phyloP scores from a whole-genome alignment of 495 filamentous ascomycete species.

The Penicillium canescens region DNA sequence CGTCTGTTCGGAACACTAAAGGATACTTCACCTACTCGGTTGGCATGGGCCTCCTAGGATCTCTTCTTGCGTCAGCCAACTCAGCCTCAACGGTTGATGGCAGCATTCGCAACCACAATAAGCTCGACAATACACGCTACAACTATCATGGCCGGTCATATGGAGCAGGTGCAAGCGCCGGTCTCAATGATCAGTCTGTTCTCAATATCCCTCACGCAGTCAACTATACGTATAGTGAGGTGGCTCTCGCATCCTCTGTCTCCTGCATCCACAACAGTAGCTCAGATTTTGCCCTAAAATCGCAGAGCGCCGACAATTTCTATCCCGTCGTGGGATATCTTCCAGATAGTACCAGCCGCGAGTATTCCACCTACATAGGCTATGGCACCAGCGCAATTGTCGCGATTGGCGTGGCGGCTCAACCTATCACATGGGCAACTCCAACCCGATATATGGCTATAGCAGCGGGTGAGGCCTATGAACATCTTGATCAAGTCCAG shows the following conservation, averaged over 20 bases:
- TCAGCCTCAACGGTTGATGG: conserved; percentile 24
- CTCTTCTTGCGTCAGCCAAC: conserved; percentile 22
- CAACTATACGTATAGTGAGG: conserved; percentile 30
- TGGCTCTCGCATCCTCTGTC: conserved; percentile 22
- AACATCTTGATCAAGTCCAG: conserved; percentile 27
- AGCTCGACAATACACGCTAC: conserved; percentile 37
- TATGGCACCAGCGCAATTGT: conserved; percentile 23
- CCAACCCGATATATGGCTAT: conserved; percentile 17
- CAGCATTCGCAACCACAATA: conserved; percentile 16
- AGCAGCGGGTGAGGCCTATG: conserved; percentile 24
- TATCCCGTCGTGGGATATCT: conserved; percentile 21
- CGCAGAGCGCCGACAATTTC: conserved; percentile 1
- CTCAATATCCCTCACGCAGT: conserved; percentile 10
- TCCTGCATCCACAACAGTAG: conserved; percentile 32
- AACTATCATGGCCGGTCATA: conserved; percentile 33
- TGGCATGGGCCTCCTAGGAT: conserved; percentile 21
- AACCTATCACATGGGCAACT: neutral
- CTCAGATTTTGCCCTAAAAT: conserved; percentile 4
- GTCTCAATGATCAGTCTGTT: conserved; percentile 25
- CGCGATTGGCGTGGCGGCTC: conserved; percentile 22
- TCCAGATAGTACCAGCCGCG: conserved; percentile 13
- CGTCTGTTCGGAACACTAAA: conserved; percentile 16
- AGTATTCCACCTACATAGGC: conserved; percentile 26
- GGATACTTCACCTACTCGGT: conserved; percentile 31
- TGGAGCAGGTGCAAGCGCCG: conserved; percentile 32